Evolutionary conservation across 2,329 filamentous ascomycete species (phyloP).

Genomic region (Chrysoporthe puriensis): DNA sequence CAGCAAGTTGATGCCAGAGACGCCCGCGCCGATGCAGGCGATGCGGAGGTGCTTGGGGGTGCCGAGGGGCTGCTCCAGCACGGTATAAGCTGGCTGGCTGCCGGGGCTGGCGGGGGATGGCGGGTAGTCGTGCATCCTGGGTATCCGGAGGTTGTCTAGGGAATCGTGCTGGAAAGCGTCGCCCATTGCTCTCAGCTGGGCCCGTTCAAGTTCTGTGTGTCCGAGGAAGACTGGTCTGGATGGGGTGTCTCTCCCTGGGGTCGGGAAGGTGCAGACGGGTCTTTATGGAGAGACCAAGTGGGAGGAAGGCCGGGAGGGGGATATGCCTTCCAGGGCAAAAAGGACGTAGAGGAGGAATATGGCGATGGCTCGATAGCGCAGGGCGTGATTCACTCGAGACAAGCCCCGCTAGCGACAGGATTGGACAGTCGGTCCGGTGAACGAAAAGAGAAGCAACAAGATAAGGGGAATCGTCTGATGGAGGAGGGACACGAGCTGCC

Average conservation of each 20-base stretch:
- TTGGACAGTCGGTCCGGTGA: neutral
- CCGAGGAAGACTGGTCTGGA: neutral
- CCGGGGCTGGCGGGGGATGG: constrained; percentile 28
- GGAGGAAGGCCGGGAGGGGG: neutral
- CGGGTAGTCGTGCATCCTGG: constrained; percentile 18
- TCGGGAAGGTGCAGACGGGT: neutral
- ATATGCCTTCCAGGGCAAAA: neutral
- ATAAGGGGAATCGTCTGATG: neutral
- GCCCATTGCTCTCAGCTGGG: constrained; percentile 7
- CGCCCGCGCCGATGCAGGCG: constrained; percentile 49
- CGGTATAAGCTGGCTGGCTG: constrained; percentile 36
- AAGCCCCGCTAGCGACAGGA: neutral
- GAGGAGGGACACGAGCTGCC: neutral
- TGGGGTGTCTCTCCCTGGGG: neutral
- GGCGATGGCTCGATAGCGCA: neutral
- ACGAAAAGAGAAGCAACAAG: neutral
- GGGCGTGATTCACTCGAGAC: neutral
- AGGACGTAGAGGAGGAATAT: neutral
- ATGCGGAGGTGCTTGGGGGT: constrained; percentile 46
- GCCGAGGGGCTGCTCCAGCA: constrained; percentile 44
- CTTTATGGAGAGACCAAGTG: neutral
- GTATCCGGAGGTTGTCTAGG: neutral
- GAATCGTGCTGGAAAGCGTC: constrained; percentile 8
- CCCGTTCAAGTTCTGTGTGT: neutral
- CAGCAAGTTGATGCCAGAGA: constrained; percentile 49